Evolutionary conservation across 2,329 filamentous ascomycete species (phyloP).

Genomic region (Claviceps pazoutovae): DNA sequence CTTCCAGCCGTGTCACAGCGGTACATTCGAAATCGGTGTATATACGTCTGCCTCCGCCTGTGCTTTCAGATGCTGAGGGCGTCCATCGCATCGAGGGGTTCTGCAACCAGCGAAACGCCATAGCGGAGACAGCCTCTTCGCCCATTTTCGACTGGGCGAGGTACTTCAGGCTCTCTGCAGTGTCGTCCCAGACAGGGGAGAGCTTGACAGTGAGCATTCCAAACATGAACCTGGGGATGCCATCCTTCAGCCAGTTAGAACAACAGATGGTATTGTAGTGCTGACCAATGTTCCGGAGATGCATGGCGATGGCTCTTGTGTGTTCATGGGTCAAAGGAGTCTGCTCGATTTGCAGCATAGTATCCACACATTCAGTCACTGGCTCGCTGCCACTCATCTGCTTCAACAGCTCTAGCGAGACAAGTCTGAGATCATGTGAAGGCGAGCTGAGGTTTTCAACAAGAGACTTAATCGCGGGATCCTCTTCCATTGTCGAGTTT

Average conservation of each 20-base stretch:
- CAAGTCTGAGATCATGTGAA: conserved; percentile 59
- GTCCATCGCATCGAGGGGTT: conserved; percentile 41
- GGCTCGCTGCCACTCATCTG: conserved; percentile 29
- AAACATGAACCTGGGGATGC: conserved; percentile 73
- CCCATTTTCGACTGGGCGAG: conserved; percentile 57
- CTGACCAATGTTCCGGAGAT: conserved; percentile 62
- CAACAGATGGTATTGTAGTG: conserved; percentile 45
- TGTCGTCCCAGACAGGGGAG: conserved; percentile 77
- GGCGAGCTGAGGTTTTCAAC: conserved; percentile 61
- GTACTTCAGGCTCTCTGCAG: conserved; percentile 58
- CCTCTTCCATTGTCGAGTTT: conserved; percentile 31
- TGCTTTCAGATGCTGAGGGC: conserved; percentile 23
- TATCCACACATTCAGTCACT: conserved; percentile 16
- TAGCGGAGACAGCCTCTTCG: conserved; percentile 55
- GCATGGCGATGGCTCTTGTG: conserved; percentile 66
- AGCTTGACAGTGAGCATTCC: conserved; percentile 78
- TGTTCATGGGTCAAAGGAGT: conserved; percentile 66
- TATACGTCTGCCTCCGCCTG: conserved; percentile 22
- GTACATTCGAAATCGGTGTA: conserved; percentile 75
- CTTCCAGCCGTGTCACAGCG: conserved; percentile 49
- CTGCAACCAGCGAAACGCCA: conserved; percentile 68
- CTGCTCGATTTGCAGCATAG: conserved; percentile 69
- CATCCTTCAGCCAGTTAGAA: conserved; percentile 51
- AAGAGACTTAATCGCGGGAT: conserved; percentile 49
- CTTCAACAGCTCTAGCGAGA: conserved; percentile 58